phyloP scores from a whole-genome alignment of 257 asterid species.

The Cynanchum wilfordii region DNA sequence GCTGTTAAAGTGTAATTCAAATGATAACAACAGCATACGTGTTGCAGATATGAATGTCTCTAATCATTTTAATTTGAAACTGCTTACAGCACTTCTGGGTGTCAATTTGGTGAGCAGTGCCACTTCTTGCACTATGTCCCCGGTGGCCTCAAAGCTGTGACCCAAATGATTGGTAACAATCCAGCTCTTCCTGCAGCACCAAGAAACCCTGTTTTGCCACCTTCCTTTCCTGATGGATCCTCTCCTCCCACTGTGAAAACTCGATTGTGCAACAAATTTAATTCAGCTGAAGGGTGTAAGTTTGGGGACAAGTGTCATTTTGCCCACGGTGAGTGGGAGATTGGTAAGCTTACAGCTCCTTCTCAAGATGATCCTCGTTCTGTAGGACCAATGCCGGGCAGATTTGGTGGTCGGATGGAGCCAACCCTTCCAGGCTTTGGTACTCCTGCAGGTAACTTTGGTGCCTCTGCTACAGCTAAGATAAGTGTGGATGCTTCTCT shows the following conservation, averaged over 20 bases:
- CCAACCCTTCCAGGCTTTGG: conserved; percentile 35
- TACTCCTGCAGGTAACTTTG: conserved; percentile 46
- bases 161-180: conserved; percentile 69
- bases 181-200: conserved; percentile 56
- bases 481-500: conserved; percentile 72
- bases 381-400: conserved; percentile 35
- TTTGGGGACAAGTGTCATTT: conserved; percentile 71
- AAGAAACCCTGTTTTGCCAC: conserved; percentile 41
- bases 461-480: conserved; percentile 73
- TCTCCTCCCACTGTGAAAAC: conserved; percentile 56
- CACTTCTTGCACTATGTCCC: conserved; percentile 82
- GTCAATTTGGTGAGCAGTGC: conserved; percentile 80
- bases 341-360: conserved; percentile 45
- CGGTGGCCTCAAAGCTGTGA: conserved; percentile 82
- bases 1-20: not conserved
- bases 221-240: conserved; percentile 51
- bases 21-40: not conserved
- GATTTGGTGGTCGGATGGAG: conserved; percentile 50
- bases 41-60: not conserved
- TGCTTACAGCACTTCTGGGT: conserved; percentile 58
- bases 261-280: conserved; percentile 61
- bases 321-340: conserved; percentile 80
- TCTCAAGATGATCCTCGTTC: conserved; percentile 51
- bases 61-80: not conserved
- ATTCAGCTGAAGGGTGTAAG: conserved; percentile 72